These are phyloP conservation scores for Cutaneotrichosporon daszewskae DNA, from an alignment of 1,284 basidiomycete genomes.

Conservation along the genomic window DNA sequence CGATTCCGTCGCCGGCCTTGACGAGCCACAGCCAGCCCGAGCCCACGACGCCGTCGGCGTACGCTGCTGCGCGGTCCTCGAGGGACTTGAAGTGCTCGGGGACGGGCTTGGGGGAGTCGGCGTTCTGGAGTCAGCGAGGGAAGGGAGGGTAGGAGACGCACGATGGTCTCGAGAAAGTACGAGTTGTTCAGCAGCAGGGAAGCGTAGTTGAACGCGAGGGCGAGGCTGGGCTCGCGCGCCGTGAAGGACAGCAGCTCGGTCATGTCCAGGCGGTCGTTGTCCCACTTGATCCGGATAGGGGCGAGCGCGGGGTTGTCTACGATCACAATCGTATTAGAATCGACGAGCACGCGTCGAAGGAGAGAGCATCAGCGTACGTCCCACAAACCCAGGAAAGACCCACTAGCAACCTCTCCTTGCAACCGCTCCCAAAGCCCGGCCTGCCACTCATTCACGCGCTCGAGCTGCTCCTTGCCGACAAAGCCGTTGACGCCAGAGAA, in stretches of 20 bases:
- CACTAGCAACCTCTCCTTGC: slow-evolving; percentile 43
- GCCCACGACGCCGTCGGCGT: slow-evolving; percentile 50
- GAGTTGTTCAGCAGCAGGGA: slow-evolving; percentile 89
- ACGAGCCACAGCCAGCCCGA: slow-evolving; percentile 63
- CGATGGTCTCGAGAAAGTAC: slow-evolving; percentile 83
- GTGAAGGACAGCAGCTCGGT: slow-evolving; percentile 61
- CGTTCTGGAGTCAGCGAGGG: slow-evolving; percentile 19
- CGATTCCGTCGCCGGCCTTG: slow-evolving; percentile 25
- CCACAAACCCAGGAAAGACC: slow-evolving; percentile 17
- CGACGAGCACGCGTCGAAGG: no score
- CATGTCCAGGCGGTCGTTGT: slow-evolving; percentile 37
- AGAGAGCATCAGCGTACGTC: not conserved
- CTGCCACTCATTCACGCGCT: slow-evolving; percentile 40
- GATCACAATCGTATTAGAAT: no score
- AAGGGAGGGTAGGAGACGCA: slow-evolving; percentile 49
- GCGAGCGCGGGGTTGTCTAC: slow-evolving; percentile 39
- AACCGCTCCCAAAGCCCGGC: slow-evolving; percentile 42
- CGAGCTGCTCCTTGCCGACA: slow-evolving; percentile 31
- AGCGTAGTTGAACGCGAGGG: slow-evolving; percentile 84
- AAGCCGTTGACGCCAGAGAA: slow-evolving; percentile 34
- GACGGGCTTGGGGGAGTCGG: slow-evolving; percentile 22
- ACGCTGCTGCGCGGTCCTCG: slow-evolving; percentile 38
- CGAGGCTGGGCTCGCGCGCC: slow-evolving; percentile 57
- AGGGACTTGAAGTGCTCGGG: slow-evolving; percentile 26
- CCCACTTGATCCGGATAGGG: slow-evolving; percentile 41